Evolutionary conservation across 2,329 filamentous ascomycete species (phyloP), one percentile per base, ranked within the genome.

Genomic region (Alternaria rosae): DNA sequence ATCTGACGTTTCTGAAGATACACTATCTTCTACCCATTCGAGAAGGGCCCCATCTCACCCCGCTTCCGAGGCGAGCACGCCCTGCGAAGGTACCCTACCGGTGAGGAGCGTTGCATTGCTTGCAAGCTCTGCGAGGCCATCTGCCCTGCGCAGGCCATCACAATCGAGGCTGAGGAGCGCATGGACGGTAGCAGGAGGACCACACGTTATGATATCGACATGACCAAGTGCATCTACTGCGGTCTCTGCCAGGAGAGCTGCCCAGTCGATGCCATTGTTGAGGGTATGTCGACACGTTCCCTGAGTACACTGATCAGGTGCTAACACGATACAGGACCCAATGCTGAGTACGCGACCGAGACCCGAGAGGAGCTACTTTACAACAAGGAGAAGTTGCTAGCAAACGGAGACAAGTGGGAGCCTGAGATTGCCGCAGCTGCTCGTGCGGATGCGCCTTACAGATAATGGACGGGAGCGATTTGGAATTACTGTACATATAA

Each of bases 191-290:
- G 92, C 77, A 90, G 95, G 82, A 89, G 95, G 79, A 99, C 95
- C 54, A 97, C 94, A 62, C 90, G 94, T 79, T 99, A 99, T 84
- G 95, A 99, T 81, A 97, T 99, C 79, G 95, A 99, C 84, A 99
- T 99, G 95, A 98, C 95, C 77, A 99, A 99, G 87, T 99, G 95
- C 85, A 99, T 99, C 83, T 99, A 98, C 89, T 98, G 95, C 81
- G 95, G 95, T 54, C 96, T 97, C 85, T 98, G 95, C 88, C 94
- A 97, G 85, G 95, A 99, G 86, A 97, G 92, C 69, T 99, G 95
- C 84, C 95, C 95, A 45, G 95, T 99, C 57, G 95, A 99, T 83
- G 95, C 95, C 62, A 99, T 92, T 81, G 90, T 92, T 61, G 90
- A 92, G 80, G 87, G 86, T 87, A 78, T 77, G 85, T 80, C 38